Evolutionary conservation across 352 stramenopile genomes (phyloP).

Genomic region (Plasmopara muralis): DNA sequence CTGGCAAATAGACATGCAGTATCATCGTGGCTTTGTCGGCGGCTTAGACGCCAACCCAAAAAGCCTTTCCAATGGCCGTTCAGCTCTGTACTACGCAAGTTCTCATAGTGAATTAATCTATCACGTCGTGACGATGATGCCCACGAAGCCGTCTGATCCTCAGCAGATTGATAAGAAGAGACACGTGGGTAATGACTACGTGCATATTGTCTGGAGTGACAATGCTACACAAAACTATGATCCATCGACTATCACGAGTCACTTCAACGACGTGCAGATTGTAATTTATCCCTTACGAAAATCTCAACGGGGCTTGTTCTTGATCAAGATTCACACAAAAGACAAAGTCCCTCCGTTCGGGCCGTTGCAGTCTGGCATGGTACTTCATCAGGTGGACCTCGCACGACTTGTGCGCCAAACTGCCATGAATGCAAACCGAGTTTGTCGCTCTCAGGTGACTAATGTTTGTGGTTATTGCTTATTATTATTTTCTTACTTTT

Average conservation of each 20-base stretch:
- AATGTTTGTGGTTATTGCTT: constrained; percentile 1
- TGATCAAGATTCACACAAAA: constrained; percentile 78
- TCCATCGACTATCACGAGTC: constrained; percentile 80
- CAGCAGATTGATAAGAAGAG: constrained; percentile 89
- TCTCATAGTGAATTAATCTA: constrained; percentile 84
- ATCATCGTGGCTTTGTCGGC: constrained; percentile 66
- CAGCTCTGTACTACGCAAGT: constrained; percentile 75
- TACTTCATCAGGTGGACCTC: constrained; percentile 65
- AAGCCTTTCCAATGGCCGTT: constrained; percentile 67
- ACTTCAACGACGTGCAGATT: constrained; percentile 86
- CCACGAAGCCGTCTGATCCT: constrained; percentile 62
- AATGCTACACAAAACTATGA: constrained; percentile 72
- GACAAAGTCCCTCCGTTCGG: constrained; percentile 77
- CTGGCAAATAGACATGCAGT: constrained; percentile 66
- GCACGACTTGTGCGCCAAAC: constrained; percentile 75
- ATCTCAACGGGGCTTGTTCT: constrained; percentile 55
- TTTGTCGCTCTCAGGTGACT: constrained; percentile 71
- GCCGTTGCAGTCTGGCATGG: constrained; percentile 77
- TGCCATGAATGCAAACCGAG: constrained; percentile 84
- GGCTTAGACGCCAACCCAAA: constrained; percentile 75
- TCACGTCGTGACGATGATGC: constrained; percentile 86
- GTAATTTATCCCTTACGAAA: constrained; percentile 74
- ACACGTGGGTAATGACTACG: constrained; percentile 84
- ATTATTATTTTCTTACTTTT: background rate
- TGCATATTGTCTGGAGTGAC: constrained; percentile 85